Evolutionary conservation across 2,329 filamentous ascomycete genomes (phyloP).

Genomic region (Didymella lethalis): DNA sequence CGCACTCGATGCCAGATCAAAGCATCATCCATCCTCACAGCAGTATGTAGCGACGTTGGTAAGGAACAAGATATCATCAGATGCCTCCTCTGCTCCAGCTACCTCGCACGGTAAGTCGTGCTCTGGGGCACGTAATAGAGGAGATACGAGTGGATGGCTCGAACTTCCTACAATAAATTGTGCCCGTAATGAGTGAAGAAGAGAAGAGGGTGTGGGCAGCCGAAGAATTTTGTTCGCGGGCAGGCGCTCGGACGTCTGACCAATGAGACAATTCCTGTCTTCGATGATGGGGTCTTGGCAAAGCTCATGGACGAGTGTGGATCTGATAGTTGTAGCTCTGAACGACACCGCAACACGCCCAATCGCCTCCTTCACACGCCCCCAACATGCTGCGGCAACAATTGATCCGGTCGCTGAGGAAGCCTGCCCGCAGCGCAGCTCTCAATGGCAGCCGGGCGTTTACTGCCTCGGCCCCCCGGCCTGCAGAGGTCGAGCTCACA

Average conservation of each 20-base stretch:
- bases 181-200: slow-evolving; percentile 66
- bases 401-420: slow-evolving; percentile 68
- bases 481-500: slow-evolving; percentile 95
- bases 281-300: slow-evolving; percentile 23
- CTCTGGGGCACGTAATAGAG: slow-evolving; percentile 71
- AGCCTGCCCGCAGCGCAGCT: slow-evolving; percentile 61
- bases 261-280: slow-evolving; percentile 35
- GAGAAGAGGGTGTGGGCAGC: slow-evolving; percentile 31
- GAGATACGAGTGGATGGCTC: slow-evolving; percentile 60
- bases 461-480: slow-evolving; percentile 77
- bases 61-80: slow-evolving; percentile 70
- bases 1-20: background rate
- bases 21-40: slow-evolving; percentile 10
- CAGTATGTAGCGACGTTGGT: slow-evolving; percentile 69
- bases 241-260: slow-evolving; percentile 31
- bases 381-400: slow-evolving; percentile 69
- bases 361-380: slow-evolving; percentile 42
- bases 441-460: slow-evolving; percentile 76
- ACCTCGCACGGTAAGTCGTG: slow-evolving; percentile 63
- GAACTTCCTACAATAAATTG: slow-evolving; percentile 71
- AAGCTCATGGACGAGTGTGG: background rate
- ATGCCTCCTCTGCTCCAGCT: slow-evolving; percentile 71
- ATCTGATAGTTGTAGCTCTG: slow-evolving; percentile 13
- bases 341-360: slow-evolving; percentile 37
- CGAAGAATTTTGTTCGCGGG: slow-evolving; percentile 39